phyloP scores from a whole-genome alignment of 176 grass and related monocot species.

The Avena atlantica region DNA sequence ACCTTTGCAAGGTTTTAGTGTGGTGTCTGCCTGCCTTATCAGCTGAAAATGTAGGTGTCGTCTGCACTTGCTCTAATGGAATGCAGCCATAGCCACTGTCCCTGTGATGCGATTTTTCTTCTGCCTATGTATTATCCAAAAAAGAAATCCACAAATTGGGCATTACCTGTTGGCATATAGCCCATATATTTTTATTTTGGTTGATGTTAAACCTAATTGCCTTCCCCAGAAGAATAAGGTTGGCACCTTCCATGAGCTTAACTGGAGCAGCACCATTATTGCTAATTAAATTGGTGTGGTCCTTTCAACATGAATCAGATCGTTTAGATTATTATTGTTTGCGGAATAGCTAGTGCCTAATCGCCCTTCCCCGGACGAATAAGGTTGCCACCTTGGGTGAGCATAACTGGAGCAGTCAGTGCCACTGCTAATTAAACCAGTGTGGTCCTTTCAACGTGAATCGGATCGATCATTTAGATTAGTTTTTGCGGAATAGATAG shows the following conservation, averaged over 20 bases:
- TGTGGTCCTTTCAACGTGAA: too few relatives aligned
- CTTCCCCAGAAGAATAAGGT: background rate
- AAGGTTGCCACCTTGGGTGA: too few relatives aligned
- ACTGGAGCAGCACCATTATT: background rate
- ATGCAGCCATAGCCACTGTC: background rate
- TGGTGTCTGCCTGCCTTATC: background rate
- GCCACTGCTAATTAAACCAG: too few relatives aligned
- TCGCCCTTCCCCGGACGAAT: too few relatives aligned
- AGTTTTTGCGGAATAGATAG: too few relatives aligned
- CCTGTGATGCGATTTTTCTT: background rate
- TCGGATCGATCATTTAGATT: too few relatives aligned
- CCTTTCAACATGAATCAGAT: background rate
- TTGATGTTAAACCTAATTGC: background rate
- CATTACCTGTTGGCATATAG: background rate
- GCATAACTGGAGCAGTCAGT: too few relatives aligned
- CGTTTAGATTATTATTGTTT: background rate
- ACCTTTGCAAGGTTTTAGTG: background rate
- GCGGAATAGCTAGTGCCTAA: too few relatives aligned
- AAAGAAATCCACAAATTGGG: background rate
- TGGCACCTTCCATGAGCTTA: background rate
- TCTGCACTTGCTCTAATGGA: background rate
- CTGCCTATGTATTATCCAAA: background rate
- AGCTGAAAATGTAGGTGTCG: background rate
- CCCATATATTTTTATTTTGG: background rate
- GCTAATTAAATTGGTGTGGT: background rate